Base-by-base conservation (phyloP, 208 protist genomes). In the Wallacemonas collosoma region DNA sequence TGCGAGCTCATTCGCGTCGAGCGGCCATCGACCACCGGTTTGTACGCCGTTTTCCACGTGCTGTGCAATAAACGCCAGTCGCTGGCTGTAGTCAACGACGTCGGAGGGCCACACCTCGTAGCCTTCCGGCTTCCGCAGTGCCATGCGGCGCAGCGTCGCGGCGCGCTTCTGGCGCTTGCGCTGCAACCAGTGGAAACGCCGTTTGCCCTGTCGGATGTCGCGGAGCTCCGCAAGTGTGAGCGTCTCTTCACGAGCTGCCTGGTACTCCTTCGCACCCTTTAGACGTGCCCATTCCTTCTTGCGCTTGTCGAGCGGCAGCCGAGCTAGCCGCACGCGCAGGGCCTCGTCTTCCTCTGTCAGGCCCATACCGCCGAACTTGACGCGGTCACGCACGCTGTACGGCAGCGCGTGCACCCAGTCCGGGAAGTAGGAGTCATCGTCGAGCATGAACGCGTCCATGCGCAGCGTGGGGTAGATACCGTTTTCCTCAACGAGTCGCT, bases 261-360 rank as follows among this genome's bases (percentile, higher is more conserved):
- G 77, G 76, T 94, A 93, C 74, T 91, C 83, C 71, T 87, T 93
- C 17, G 89, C 87, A 17, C 67, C 71, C 67, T 95, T 95, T 11
- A 93, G 56, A 17, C 89, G 81, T 9, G 87, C 69, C 90, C 93
- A 97, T 73, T 95, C 89, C 14, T 71, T 68, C 36, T 83, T 64
- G n/a, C 93, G 73, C 14, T 76, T 72, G 71, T 93, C 89, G 36
- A 83, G 79, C 9, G 93, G 88, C 45, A 95, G 70, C 8, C 87
- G 83, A 8, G 82, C 87, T 14, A 97, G 81, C 1, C 85, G 87
- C 14, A 94, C 82, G 14, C 93, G 85, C 47, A 95, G 74, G 36
- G 84, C 86, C 64, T 97, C 93, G 65, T 97, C 93, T 35, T 95
- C 82, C 71, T 97, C 93, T 4, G 93, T 95, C 14, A 97, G 73